These are phyloP conservation scores for Blumeria hordei DNA, from an alignment of 2,329 filamentous ascomycete species.

Conservation along the genomic window DNA sequence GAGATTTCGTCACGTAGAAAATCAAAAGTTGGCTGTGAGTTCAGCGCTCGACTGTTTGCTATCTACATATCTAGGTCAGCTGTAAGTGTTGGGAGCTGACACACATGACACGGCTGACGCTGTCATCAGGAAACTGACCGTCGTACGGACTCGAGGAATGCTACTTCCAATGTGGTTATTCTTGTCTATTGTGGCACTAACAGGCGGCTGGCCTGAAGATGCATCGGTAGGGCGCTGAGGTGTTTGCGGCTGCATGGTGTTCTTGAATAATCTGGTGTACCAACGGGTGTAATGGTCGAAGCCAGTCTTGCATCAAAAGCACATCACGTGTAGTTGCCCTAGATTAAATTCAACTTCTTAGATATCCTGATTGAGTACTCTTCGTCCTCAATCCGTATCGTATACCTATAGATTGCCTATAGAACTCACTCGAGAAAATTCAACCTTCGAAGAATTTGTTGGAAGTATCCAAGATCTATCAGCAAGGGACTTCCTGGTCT, in stretches of 20 bases:
- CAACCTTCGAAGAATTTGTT: too few species aligned
- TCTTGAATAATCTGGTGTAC: too few species aligned
- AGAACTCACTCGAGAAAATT: too few species aligned
- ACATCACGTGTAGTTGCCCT: too few species aligned
- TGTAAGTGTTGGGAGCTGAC: background rate
- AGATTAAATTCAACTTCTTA: too few species aligned
- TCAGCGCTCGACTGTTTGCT: slow-evolving; percentile 24
- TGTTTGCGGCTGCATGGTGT: slow-evolving; percentile 12
- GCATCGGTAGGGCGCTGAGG: slow-evolving; percentile 9
- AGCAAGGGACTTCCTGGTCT: too few species aligned
- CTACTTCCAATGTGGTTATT: slow-evolving; percentile 11
- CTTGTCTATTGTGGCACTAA: slow-evolving; percentile 7
- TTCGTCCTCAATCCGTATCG: too few species aligned
- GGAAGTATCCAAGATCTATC: too few species aligned
- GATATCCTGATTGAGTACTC: too few species aligned
- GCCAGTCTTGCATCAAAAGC: too few species aligned
- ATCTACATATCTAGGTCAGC: slow-evolving; percentile 11
- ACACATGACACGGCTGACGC: background rate
- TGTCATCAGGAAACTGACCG: background rate
- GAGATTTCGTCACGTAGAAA: slow-evolving; percentile 26
- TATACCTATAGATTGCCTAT: too few species aligned
- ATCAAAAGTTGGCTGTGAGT: slow-evolving; percentile 30
- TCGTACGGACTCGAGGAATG: slow-evolving; percentile 12
- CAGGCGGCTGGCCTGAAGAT: slow-evolving; percentile 9
- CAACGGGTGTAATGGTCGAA: too few species aligned